A percentile compares a stretch with the other conserved stretches of the same genome.
These are phyloP conservation scores for Microsporum canis DNA, from an alignment of 2,329 filamentous ascomycete species.

Conservation along the genomic window DNA sequence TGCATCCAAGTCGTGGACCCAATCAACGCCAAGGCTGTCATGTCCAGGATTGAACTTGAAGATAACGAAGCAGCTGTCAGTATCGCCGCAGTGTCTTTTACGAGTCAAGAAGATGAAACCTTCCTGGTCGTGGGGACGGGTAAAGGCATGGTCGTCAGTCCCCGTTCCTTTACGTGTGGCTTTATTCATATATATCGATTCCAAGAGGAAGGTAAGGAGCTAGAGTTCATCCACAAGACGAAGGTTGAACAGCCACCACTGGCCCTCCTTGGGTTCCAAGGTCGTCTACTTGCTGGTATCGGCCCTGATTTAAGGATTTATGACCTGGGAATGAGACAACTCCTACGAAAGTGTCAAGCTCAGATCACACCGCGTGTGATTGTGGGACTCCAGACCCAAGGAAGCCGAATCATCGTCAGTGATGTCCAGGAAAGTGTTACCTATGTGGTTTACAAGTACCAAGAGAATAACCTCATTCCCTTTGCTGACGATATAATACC, in stretches of 20 bases:
- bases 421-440: conserved; percentile 88
- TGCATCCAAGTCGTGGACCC: conserved; percentile 91
- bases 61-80: conserved; percentile 90
- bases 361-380: conserved; percentile 73
- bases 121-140: conserved; percentile 93
- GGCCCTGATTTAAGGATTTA: conserved; percentile 76
- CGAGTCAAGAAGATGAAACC: conserved; percentile 74
- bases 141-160: conserved; percentile 73
- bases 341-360: conserved; percentile 83
- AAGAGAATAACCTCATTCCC: conserved; percentile 81
- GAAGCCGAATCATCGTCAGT: conserved; percentile 79
- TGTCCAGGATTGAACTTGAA: conserved; percentile 69
- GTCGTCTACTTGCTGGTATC: conserved; percentile 73
- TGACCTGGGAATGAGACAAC: conserved; percentile 82
- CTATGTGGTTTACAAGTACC: conserved; percentile 85
- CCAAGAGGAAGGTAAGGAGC: conserved; percentile 68
- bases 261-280: conserved; percentile 88
- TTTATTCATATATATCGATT: conserved; percentile 91
- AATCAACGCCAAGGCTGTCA: conserved; percentile 56
- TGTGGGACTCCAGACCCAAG: conserved; percentile 77
- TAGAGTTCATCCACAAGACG: conserved; percentile 95
- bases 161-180: conserved; percentile 62
- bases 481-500: conserved; percentile 85
- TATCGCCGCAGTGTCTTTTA: conserved; percentile 70
- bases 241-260: conserved; percentile 79